Evolutionary conservation across 2,329 filamentous ascomycete species (phyloP).

Genomic region (Chaetomium sp.): DNA sequence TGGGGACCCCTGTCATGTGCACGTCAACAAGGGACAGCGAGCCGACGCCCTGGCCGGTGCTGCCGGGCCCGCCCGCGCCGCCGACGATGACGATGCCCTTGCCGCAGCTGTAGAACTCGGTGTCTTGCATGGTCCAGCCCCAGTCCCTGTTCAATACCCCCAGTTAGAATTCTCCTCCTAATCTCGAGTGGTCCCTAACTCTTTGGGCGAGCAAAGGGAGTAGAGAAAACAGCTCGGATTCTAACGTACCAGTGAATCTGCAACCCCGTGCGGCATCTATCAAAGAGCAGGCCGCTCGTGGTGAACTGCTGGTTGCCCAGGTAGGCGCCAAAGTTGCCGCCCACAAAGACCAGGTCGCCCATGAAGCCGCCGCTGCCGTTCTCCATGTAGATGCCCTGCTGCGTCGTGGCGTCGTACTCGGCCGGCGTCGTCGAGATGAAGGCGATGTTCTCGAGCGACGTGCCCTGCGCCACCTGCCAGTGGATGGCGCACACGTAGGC

Average conservation of each 20-base stretch:
- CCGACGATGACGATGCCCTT: constrained; percentile 3
- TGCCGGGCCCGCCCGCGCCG: not conserved
- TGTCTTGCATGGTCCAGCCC: constrained; percentile 8
- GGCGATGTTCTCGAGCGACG: constrained; percentile 2
- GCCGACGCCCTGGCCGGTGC: constrained; percentile 3
- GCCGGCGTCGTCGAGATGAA: not conserved
- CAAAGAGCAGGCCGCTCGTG: not conserved
- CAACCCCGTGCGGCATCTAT: not conserved
- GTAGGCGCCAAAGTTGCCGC: not conserved
- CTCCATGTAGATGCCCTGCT: constrained; percentile 9
- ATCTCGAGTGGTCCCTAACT: no score
- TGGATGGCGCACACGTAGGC: not conserved
- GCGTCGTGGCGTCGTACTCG: not conserved
- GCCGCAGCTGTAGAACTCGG: not conserved
- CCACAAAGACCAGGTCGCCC: not conserved
- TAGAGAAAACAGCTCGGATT: no score
- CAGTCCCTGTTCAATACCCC: not conserved
- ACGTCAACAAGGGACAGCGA: not conserved
- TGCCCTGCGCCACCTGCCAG: not conserved
- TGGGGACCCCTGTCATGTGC: not conserved
- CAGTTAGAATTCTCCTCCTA: no score
- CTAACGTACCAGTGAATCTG: constrained; percentile 4
- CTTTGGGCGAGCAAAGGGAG: no score
- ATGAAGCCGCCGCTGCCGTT: constrained; percentile 8
- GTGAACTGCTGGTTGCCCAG: constrained; percentile 8